phyloP scores from a whole-genome alignment of 176 grass and related monocot species.

The Rhynchospora breviuscula region DNA sequence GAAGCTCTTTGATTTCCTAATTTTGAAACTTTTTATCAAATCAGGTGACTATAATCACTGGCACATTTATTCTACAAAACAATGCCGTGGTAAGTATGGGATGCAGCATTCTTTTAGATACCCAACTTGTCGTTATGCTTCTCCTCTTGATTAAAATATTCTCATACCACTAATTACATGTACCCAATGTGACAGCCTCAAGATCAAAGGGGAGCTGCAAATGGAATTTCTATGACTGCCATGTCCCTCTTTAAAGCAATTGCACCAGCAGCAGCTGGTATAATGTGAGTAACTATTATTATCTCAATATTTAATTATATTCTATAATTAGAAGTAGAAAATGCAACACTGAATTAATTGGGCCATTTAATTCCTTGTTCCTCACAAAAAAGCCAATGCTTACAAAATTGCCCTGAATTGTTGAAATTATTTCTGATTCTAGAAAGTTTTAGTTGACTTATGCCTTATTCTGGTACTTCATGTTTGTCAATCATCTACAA shows the following conservation, averaged over 20 bases:
- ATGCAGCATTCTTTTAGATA: background rate
- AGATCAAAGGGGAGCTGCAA: constrained; percentile 81
- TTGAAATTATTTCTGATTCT: background rate
- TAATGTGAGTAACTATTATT: constrained; percentile 43
- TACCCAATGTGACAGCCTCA: constrained; percentile 37
- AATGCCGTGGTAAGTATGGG: constrained; percentile 59
- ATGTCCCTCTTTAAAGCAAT: constrained; percentile 76
- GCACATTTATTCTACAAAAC: constrained; percentile 77
- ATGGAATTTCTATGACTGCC: constrained; percentile 63
- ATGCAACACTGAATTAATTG: background rate
- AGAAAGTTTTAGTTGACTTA: background rate
- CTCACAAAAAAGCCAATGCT: background rate
- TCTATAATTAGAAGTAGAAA: too few relatives aligned
- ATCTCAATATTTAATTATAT: background rate
- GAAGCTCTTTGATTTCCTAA: background rate
- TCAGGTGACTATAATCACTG: constrained; percentile 59
- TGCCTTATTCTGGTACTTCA: background rate
- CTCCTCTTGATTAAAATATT: constrained; percentile 11
- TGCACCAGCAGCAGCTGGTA: constrained; percentile 58
- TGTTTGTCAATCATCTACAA: background rate
- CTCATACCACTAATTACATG: background rate
- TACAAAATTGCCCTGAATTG: background rate
- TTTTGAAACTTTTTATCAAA: constrained; percentile 15
- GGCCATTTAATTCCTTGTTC: background rate
- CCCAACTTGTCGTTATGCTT: background rate